Evolutionary conservation across 805 yeast genomes (phyloP).

Genomic region (Candida andamanensis): DNA sequence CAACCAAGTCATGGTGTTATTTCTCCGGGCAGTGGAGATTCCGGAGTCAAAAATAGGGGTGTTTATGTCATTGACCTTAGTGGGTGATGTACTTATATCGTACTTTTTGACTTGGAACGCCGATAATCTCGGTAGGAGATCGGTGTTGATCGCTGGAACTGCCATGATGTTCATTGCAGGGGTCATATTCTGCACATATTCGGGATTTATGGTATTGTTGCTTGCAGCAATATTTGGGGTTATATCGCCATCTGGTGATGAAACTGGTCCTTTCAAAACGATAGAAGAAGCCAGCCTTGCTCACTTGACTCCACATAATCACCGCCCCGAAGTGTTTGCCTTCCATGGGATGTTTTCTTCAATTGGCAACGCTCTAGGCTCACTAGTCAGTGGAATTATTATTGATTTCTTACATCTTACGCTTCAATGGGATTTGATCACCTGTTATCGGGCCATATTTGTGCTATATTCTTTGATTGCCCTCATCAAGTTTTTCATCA

Average conservation of each 20-base stretch:
- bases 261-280: constrained; percentile 85
- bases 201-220: constrained; percentile 51
- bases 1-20: constrained; percentile 71
- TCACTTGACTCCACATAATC: constrained; percentile 60
- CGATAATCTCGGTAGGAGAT: constrained; percentile 61
- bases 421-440: constrained; percentile 27
- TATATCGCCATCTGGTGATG: constrained; percentile 84
- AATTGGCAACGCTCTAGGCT: constrained; percentile 70
- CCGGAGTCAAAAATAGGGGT: constrained; percentile 59
- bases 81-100: constrained; percentile 75
- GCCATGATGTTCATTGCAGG: constrained; percentile 69
- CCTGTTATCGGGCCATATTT: constrained; percentile 56
- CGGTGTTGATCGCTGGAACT: constrained; percentile 59
- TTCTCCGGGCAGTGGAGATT: constrained; percentile 50
- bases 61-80: constrained; percentile 75
- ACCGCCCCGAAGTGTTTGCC: constrained; percentile 71
- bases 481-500: constrained; percentile 42
- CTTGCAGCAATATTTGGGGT: constrained; percentile 79
- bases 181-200: constrained; percentile 50
- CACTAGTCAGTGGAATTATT: constrained; percentile 55
- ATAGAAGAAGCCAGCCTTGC: constrained; percentile 82
- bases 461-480: constrained; percentile 53
- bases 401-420: constrained; percentile 41
- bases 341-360: constrained; percentile 66
- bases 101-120: constrained; percentile 74